phyloP scores from a whole-genome alignment of 768 basidiomycete species.

The Termitomyces heimii region DNA sequence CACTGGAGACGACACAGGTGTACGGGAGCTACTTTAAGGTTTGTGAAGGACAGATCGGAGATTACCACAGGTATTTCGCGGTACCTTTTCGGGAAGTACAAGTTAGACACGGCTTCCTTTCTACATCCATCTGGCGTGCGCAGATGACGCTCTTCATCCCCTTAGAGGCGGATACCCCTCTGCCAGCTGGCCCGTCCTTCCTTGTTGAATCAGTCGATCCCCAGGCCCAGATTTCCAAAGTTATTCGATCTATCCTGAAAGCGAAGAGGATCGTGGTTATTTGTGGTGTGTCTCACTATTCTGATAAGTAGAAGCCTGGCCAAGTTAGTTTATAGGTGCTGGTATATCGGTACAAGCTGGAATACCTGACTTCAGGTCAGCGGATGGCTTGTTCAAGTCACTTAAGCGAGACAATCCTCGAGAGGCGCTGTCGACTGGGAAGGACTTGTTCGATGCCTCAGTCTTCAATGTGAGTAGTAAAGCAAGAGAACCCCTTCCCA shows the following conservation, averaged over 20 bases:
- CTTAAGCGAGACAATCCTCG: constrained; percentile 75
- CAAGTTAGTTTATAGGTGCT: constrained; percentile 47
- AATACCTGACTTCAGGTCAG: constrained; percentile 86
- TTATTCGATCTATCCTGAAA: constrained; percentile 65
- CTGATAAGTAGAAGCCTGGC: neutral
- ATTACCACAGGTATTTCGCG: constrained; percentile 11
- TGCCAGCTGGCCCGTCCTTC: constrained; percentile 52
- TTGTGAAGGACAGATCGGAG: neutral
- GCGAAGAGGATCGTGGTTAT: constrained; percentile 83
- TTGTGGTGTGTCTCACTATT: constrained; percentile 52
- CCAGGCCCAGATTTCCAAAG: constrained; percentile 41
- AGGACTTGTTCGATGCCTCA: constrained; percentile 87
- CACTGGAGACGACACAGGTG: neutral
- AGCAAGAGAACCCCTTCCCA: neutral
- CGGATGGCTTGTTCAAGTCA: constrained; percentile 73
- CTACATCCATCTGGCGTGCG: constrained; percentile 11
- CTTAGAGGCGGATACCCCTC: constrained; percentile 39
- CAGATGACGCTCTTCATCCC: constrained; percentile 64
- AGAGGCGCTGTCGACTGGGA: constrained; percentile 66
- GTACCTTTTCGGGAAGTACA: constrained; percentile 9
- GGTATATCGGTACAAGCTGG: constrained; percentile 85
- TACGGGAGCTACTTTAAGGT: neutral
- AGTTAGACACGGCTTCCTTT: constrained; percentile 8
- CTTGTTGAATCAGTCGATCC: constrained; percentile 42
- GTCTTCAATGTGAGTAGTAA: constrained; percentile 68